Percentiles rank a stretch among this genome's conserved stretches.
These are phyloP conservation scores for Aspergillus sp. DNA, from an alignment of 2,329 filamentous ascomycete genomes.

Conservation along the genomic window DNA sequence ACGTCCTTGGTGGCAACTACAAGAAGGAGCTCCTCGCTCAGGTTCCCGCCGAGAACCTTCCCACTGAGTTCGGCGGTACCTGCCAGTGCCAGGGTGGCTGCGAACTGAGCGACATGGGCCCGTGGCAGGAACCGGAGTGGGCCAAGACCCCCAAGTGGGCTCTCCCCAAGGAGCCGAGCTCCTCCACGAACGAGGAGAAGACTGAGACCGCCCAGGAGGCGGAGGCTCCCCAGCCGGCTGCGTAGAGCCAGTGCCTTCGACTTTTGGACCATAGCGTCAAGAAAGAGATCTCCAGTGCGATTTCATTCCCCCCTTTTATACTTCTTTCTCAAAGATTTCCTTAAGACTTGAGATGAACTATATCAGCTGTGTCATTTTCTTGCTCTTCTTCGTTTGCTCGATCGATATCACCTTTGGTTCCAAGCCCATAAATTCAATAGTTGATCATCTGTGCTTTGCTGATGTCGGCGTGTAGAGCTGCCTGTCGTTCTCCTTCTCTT, in stretches of 20 bases:
- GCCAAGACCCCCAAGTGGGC: slow-evolving; percentile 45
- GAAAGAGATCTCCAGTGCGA: slow-evolving; percentile 9
- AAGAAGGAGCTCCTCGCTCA: slow-evolving; percentile 80
- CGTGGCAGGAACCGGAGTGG: slow-evolving; percentile 63
- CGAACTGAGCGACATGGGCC: slow-evolving; percentile 80
- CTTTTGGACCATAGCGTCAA: slow-evolving; percentile 20
- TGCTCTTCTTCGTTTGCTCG: not conserved
- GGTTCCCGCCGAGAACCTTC: slow-evolving; percentile 85
- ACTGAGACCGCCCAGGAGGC: slow-evolving; percentile 17
- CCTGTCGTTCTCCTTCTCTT: slow-evolving; percentile 3
- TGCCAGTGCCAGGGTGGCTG: slow-evolving; percentile 84
- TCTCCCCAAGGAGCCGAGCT: slow-evolving; percentile 23
- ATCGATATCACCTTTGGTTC: not conserved
- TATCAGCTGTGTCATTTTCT: slow-evolving; percentile 1
- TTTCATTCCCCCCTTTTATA: slow-evolving; percentile 7
- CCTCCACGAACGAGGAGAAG: slow-evolving; percentile 26
- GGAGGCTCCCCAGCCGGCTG: slow-evolving; percentile 25
- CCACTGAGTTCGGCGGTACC: slow-evolving; percentile 76
- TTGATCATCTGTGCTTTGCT: not conserved
- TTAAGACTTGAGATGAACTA: slow-evolving; percentile 5
- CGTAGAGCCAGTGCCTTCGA: slow-evolving; percentile 23
- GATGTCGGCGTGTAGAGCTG: slow-evolving; percentile 1
- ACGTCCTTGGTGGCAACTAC: slow-evolving; percentile 79
- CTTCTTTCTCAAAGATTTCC: slow-evolving; percentile 7
- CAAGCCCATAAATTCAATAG: slow-evolving; percentile 2